Conservation (phyloP, 2,329 filamentous ascomycete genomes). For the Fusarium proliferatum region DNA sequence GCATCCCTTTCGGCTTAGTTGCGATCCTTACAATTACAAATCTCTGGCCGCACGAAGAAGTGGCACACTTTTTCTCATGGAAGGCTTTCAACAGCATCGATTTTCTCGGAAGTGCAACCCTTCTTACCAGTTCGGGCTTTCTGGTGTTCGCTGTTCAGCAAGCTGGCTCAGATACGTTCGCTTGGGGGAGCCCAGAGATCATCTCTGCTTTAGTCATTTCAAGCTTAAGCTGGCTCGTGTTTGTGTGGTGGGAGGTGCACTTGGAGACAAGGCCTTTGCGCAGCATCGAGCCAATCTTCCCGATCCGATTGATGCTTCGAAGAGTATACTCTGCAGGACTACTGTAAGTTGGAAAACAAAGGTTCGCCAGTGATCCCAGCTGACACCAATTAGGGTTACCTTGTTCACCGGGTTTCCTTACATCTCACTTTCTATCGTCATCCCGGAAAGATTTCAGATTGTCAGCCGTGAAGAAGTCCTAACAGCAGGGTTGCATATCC, state of each 20-base stretch:
- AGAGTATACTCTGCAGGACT: constrained; percentile 64
- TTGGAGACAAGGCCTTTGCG: constrained; percentile 53
- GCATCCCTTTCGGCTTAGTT: constrained; percentile 61
- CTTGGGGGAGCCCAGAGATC: constrained; percentile 65
- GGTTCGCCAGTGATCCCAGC: not conserved
- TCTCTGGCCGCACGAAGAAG: constrained; percentile 56
- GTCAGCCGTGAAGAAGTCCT: constrained; percentile 65
- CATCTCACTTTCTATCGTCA: constrained; percentile 66
- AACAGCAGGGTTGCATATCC: constrained; percentile 65
- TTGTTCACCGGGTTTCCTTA: constrained; percentile 68
- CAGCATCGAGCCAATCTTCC: constrained; percentile 66
- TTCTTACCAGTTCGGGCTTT: constrained; percentile 64
- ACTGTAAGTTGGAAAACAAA: constrained; percentile 53
- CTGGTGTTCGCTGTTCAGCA: constrained; percentile 68
- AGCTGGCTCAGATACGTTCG: constrained; percentile 62
- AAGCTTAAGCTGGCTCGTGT: constrained; percentile 59
- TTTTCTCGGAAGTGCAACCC: constrained; percentile 61
- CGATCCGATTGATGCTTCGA: constrained; percentile 58
- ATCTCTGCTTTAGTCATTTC: constrained; percentile 61
- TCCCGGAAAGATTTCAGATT: constrained; percentile 71
- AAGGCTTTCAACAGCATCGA: constrained; percentile 61
- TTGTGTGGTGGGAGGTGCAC: constrained; percentile 63
- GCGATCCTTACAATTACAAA: constrained; percentile 60
- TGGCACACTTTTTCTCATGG: constrained; percentile 52
- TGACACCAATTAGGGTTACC: constrained; percentile 59